These are phyloP conservation scores for Hemileia vastatrix DNA, from an alignment of 1,284 basidiomycete species.

Conservation along the genomic window DNA sequence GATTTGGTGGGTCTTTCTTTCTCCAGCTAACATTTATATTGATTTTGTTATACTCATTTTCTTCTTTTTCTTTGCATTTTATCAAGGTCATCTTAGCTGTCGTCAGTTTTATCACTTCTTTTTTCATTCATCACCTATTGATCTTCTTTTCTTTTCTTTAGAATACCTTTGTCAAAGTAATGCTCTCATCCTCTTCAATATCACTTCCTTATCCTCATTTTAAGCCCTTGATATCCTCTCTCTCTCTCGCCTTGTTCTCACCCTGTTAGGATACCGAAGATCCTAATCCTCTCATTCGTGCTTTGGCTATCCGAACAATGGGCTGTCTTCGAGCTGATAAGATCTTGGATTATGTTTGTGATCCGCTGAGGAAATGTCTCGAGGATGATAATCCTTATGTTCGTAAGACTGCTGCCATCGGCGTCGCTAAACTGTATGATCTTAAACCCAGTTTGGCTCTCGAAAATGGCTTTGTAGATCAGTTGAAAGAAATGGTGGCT, in stretches of 20 bases:
- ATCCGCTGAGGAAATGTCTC: constrained; percentile 74
- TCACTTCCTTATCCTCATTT: not conserved
- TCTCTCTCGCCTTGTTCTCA: not conserved
- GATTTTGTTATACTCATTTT: not conserved
- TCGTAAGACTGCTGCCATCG: constrained; percentile 87
- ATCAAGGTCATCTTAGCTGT: constrained; percentile 21
- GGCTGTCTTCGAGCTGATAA: constrained; percentile 81
- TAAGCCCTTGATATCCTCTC: not conserved
- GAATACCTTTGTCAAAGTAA: not conserved
- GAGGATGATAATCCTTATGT: constrained; percentile 91
- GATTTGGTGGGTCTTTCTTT: constrained; percentile 75
- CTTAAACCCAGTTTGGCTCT: constrained; percentile 75
- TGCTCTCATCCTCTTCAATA: not conserved
- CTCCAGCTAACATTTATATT: too few species aligned
- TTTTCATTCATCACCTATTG: constrained; percentile 11
- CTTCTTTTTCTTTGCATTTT: not conserved
- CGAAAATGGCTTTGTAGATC: constrained; percentile 69
- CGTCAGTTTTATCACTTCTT: constrained; percentile 8
- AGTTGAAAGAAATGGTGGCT: constrained; percentile 75
- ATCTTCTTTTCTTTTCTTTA: not conserved
- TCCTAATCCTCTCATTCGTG: constrained; percentile 80
- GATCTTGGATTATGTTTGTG: constrained; percentile 66
- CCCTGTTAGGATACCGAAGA: constrained; percentile 69
- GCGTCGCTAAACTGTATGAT: constrained; percentile 76
- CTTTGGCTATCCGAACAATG: constrained; percentile 88